phyloP scores from a whole-genome alignment of 257 asterid genomes.

The Nicotiana tomentosiformis region DNA sequence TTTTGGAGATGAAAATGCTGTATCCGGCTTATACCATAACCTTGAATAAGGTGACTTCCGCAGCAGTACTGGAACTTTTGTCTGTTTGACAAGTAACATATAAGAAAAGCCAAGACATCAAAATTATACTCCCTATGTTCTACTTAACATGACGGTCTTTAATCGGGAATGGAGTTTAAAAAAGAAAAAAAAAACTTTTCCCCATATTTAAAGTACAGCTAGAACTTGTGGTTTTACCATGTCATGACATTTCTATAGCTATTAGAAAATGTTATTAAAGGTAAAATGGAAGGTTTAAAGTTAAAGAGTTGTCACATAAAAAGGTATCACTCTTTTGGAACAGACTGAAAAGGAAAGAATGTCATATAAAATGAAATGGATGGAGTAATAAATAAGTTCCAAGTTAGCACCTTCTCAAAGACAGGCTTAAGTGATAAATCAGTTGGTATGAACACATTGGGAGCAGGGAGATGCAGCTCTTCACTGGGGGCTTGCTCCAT shows the following conservation, averaged over 20 bases:
- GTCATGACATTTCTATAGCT: neutral
- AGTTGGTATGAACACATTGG: conserved; percentile 85
- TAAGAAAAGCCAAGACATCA: conserved; percentile 20
- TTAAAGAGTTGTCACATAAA: neutral
- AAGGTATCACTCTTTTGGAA: neutral
- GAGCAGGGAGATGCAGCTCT: conserved; percentile 65
- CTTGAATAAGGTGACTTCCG: conserved; percentile 75
- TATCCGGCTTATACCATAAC: conserved; percentile 95
- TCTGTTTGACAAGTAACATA: conserved; percentile 40
- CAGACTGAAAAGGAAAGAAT: neutral
- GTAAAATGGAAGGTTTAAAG: neutral
- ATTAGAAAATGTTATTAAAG: neutral
- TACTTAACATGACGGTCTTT: neutral
- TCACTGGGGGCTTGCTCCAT: conserved; percentile 57
- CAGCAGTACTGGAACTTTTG: conserved; percentile 57
- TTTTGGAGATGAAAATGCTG: conserved; percentile 77
- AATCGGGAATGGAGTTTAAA: neutral
- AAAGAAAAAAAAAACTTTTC: neutral
- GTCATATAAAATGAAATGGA: neutral
- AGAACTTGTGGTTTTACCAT: neutral
- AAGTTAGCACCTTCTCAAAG: conserved; percentile 45
- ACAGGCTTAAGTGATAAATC: conserved; percentile 75
- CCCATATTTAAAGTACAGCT: neutral
- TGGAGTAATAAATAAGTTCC: conserved; percentile 6
- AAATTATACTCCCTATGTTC: neutral